Percentiles rank a stretch among this genome's conserved stretches.
Evolutionary conservation across 78 protist genomes (phyloP).

Genomic region (Blattamonas nauphoetae): DNA sequence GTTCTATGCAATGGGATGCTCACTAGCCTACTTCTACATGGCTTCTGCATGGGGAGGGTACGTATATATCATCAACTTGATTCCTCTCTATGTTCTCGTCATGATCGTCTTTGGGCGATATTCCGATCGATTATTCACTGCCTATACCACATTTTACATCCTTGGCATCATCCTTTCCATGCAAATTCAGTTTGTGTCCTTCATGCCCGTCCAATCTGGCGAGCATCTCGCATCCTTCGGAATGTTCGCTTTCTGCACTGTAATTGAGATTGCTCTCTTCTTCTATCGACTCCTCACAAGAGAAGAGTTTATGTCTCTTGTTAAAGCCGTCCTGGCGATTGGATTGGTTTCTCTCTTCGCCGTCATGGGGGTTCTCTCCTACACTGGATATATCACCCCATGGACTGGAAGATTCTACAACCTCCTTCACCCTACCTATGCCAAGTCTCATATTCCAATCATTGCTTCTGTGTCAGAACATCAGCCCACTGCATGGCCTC

Average conservation of each 20-base stretch:
- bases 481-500: slow-evolving; percentile 88
- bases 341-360: slow-evolving; percentile 21
- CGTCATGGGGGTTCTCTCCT: slow-evolving; percentile 33
- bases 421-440: slow-evolving; percentile 88
- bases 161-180: slow-evolving; percentile 29
- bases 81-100: slow-evolving; percentile 79
- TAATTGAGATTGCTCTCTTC: slow-evolving; percentile 24
- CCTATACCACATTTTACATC: slow-evolving; percentile 75
- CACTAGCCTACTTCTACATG: slow-evolving; percentile 40
- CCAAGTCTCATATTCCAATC: slow-evolving; percentile 87
- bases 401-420: slow-evolving; percentile 85
- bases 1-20: slow-evolving; percentile 30
- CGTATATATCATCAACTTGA: slow-evolving; percentile 86
- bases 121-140: slow-evolving; percentile 57
- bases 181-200: slow-evolving; percentile 80
- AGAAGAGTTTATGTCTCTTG: background rate
- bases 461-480: slow-evolving; percentile 96
- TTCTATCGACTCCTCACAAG: slow-evolving; percentile 38
- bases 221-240: slow-evolving; percentile 90
- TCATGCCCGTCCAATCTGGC: slow-evolving; percentile 72
- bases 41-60: slow-evolving; percentile 98
- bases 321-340: background rate
- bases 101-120: slow-evolving; percentile 60
- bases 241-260: slow-evolving; percentile 50
- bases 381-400: slow-evolving; percentile 53